phyloP scores from a whole-genome alignment of 768 basidiomycete species.

The Boletus reticulatus region DNA sequence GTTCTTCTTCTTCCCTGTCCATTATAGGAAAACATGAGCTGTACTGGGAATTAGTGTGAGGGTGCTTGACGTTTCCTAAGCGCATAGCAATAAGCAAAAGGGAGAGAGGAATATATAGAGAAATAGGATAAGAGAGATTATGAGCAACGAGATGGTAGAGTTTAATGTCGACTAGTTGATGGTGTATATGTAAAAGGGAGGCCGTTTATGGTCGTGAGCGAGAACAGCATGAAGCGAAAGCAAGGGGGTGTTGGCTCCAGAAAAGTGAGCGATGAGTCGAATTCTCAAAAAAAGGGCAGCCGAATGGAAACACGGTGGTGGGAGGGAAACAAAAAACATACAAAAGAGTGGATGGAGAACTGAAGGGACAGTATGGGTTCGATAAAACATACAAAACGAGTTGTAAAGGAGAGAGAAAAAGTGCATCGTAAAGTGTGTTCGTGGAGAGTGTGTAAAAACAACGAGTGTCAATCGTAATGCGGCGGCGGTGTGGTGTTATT shows the following conservation, averaged over 20 bases:
- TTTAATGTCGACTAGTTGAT: background rate
- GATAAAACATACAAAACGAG: background rate
- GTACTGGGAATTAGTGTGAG: too few relatives aligned
- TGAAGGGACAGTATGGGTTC: background rate
- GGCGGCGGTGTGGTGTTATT: background rate
- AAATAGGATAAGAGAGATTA: background rate
- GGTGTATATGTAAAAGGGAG: background rate
- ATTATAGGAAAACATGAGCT: too few relatives aligned
- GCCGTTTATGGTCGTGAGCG: background rate
- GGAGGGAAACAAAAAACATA: background rate
- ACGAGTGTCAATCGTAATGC: slow-evolving; percentile 18
- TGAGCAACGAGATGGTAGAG: background rate
- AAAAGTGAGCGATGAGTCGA: background rate
- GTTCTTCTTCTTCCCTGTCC: too few relatives aligned
- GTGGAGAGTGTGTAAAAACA: slow-evolving; percentile 19
- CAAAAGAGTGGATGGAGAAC: background rate
- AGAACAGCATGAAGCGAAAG: slow-evolving; percentile 28
- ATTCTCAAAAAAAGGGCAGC: background rate
- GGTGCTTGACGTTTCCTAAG: background rate
- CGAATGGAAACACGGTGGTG: background rate
- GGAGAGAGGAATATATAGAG: too few relatives aligned
- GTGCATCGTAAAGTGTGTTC: slow-evolving; percentile 25
- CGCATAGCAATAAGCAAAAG: background rate
- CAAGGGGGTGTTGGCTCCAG: background rate
- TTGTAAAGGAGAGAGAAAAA: background rate